Base-by-base conservation (phyloP, 441 rosid genomes). In the Manihot esculenta region DNA sequence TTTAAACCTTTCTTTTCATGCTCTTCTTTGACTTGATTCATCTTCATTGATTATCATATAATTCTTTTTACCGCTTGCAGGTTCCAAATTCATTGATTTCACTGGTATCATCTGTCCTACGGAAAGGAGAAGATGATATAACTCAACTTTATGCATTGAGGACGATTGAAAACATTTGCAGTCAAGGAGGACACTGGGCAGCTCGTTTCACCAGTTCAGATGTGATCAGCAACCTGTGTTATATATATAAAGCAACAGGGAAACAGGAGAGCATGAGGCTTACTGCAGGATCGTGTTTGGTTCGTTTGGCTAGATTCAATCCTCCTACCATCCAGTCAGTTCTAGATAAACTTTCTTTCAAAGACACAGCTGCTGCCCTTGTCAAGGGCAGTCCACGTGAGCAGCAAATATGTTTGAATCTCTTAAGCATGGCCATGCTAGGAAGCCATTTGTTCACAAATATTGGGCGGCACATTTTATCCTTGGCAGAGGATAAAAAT, bases 211-310 rank as follows among this genome's bases (percentile, higher is more conserved):
- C 83, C 51, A 92, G 96, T 86, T 97, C 87, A 77, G 99, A 95
- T 77, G 87, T 92, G 72, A 86, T 95, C 62, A 83, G 79, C 72
- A 95, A 95, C 80, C 79, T 95, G 48, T 95, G 96, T 80, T 87
- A 95, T 71, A 92, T 95, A 68, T 91, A 88, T 72, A 84, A 85
- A 73, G 96, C 99, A 68, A 69, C 84, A 53, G 97, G 99, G 72
- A 95, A 95, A 83, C 97, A 85, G 68, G 99, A 95, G 78, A 89
- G 91, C 88, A 85, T 89, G 87, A 87, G 95, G 85, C 88, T 89
- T 57, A 89, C 97, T 42, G 97, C 99, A 61, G 99, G 99, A 72
- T 95, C 99, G 75, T 95, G 99, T 84, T 80, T 95, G 78, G 98
- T 92, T 78, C 97, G 99, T 60, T 85, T 95, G 60, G 91, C 88